Percentiles rank a stretch among this genome's conserved stretches.
Evolutionary conservation across 2,329 filamentous ascomycete genomes (phyloP).

Genomic region (Dactylellina drechsleri): DNA sequence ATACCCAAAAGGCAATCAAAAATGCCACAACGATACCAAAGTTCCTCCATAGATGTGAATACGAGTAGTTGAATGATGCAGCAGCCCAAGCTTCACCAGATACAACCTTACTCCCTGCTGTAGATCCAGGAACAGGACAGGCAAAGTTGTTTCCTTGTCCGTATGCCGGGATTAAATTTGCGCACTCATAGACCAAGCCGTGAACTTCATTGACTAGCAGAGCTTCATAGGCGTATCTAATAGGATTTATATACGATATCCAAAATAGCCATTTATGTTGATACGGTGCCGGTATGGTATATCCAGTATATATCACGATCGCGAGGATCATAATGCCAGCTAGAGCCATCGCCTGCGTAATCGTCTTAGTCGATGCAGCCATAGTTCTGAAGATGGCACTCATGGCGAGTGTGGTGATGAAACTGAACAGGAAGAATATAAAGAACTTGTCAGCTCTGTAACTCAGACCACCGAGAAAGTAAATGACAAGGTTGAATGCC

Average conservation of each 20-base stretch:
- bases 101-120: conserved; percentile 67
- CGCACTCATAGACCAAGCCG: conserved; percentile 68
- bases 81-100: conserved; percentile 69
- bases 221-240: conserved; percentile 73
- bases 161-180: conserved; percentile 69
- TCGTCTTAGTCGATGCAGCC: conserved; percentile 75
- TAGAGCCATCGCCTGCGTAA: conserved; percentile 71
- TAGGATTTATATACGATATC: conserved; percentile 68
- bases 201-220: conserved; percentile 73
- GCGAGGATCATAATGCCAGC: conserved; percentile 72
- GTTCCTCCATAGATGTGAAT: conserved; percentile 71
- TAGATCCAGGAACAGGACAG: conserved; percentile 70
- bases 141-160: conserved; percentile 39
- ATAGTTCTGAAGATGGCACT: conserved; percentile 75
- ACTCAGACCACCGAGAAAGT: conserved; percentile 67
- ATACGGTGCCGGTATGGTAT: conserved; percentile 63
- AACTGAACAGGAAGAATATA: conserved; percentile 73
- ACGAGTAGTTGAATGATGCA: conserved; percentile 67
- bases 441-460: conserved; percentile 67
- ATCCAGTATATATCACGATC: conserved; percentile 68
- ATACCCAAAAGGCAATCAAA: conserved; percentile 65
- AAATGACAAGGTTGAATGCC: conserved; percentile 69
- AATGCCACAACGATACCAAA: conserved; percentile 67
- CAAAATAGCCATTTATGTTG: conserved; percentile 39
- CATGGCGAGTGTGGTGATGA: conserved; percentile 70